Evolutionary conservation across 2,329 filamentous ascomycete species (phyloP), one percentile per base, ranked within the genome.

Genomic region (Lanzia echinophila): DNA sequence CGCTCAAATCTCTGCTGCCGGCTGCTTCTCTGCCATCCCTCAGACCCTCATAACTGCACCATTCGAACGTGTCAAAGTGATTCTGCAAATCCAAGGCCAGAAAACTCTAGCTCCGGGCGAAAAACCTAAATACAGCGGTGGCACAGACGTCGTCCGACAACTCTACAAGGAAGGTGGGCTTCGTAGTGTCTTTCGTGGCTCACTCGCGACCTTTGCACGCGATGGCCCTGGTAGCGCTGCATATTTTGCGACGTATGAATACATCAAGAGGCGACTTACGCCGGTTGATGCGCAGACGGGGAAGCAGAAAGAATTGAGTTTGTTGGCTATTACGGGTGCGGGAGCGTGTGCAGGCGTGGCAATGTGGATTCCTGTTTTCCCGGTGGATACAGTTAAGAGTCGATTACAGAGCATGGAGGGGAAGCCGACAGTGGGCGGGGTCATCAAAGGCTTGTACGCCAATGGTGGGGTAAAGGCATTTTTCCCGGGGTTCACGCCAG

Each of bases 291-390:
- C 82, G 3, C 73, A 79, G 17, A 82, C 79, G 0, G 90, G 89
- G 22, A 83, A 86, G 67, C 80, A 87, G 2, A 81, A 78, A 41
- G 77, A 94, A 63, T 73, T 97, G 55, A 92, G 87, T 65, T 76
- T 99, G 59, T 75, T 82, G 2, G 94, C 94, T 11, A 81, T 99
- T 54, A 89, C 91, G 64, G 81, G 83, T 28, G 94, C 94, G 2
- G 94, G 94, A 64, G 94, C 88, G 59, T 88, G 86, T 3, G 94
- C 94, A 0, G 94, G 94, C 67, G 82, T 99, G 24, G 94, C 94
- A 59, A 99, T 99, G 94, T 99, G 94, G 94, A 94, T 96, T 62
- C 91, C 94, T 51, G 91, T 99, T 41, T 99, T 99, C 81, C 94
- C 94, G 20, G 81, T 99, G 60, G 94, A 99, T 68, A 99, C 94